Conservation (phyloP, 805 yeast genomes). For the Debaryomyces prosopidis region DNA sequence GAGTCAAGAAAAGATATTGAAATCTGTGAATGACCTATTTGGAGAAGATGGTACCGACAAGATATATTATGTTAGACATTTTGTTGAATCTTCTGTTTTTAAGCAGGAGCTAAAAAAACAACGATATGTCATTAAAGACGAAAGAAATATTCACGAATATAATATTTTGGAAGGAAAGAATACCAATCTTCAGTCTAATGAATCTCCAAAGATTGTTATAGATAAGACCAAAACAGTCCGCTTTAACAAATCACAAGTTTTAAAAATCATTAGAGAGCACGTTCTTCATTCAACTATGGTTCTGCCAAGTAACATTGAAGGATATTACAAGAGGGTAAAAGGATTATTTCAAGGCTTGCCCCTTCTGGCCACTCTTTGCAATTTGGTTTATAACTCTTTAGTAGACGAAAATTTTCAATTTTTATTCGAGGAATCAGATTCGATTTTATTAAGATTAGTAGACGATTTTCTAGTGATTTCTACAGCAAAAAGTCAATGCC, state of each 20-base stretch:
- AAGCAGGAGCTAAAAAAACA: slow-evolving; percentile 8
- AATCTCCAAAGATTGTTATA: slow-evolving; percentile 7
- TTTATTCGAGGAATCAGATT: slow-evolving; percentile 14
- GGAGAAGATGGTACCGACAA: slow-evolving; percentile 16
- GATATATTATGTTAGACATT: slow-evolving; percentile 21
- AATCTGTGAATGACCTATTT: slow-evolving; percentile 31
- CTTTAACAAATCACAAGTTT: slow-evolving; percentile 44
- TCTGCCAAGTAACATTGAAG: slow-evolving; percentile 31
- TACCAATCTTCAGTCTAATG: background rate
- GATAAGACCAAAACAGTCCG: slow-evolving; percentile 28
- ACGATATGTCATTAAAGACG: slow-evolving; percentile 12
- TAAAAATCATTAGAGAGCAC: slow-evolving; percentile 50
- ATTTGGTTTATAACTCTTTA: slow-evolving; percentile 66
- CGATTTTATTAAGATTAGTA: slow-evolving; percentile 62
- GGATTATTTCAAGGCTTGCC: slow-evolving; percentile 89
- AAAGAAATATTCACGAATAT: slow-evolving; percentile 13
- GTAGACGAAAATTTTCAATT: slow-evolving; percentile 38
- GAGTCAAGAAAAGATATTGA: slow-evolving; percentile 45
- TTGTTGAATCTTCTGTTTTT: slow-evolving; percentile 10
- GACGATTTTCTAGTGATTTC: slow-evolving; percentile 86
- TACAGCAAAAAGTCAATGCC: slow-evolving; percentile 26
- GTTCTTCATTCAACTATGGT: slow-evolving; percentile 50
- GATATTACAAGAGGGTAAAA: slow-evolving; percentile 42
- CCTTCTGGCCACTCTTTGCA: slow-evolving; percentile 73
- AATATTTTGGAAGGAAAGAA: slow-evolving; percentile 9